These are phyloP conservation scores for Pycnococcus provasolii DNA, from an alignment of 139 green algal genomes.

Conservation along the genomic window DNA sequence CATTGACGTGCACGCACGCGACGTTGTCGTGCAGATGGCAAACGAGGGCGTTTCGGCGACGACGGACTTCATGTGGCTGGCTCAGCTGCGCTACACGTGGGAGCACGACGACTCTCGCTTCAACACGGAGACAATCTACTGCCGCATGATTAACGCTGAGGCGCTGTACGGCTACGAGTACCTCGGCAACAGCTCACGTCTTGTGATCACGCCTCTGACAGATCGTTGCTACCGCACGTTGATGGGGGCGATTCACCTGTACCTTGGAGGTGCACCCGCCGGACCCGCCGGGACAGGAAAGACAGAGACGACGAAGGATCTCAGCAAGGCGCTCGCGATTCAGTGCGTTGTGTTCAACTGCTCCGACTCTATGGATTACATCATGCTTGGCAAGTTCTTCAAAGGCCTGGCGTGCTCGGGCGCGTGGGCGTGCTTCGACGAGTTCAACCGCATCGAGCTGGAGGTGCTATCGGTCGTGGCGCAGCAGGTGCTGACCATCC, in stretches of 20 bases:
- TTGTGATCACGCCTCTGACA: constrained; percentile 80
- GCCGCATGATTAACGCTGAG: constrained; percentile 62
- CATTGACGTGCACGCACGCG: constrained; percentile 63
- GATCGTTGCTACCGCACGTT: constrained; percentile 69
- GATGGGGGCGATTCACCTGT: constrained; percentile 69
- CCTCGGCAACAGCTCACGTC: constrained; percentile 56
- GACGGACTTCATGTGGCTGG: constrained; percentile 63
- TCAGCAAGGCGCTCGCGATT: constrained; percentile 63
- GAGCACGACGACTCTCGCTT: constrained; percentile 24
- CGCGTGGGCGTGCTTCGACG: constrained; percentile 66
- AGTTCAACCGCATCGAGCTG: constrained; percentile 72
- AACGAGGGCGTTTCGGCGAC: constrained; percentile 34
- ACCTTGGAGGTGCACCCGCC: constrained; percentile 61
- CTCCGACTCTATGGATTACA: constrained; percentile 67
- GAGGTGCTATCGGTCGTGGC: constrained; percentile 58
- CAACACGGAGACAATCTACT: constrained; percentile 33
- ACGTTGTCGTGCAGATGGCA: constrained; percentile 46
- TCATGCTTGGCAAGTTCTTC: constrained; percentile 70
- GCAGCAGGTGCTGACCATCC: constrained; percentile 78
- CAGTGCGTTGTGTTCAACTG: constrained; percentile 86
- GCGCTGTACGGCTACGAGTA: constrained; percentile 67
- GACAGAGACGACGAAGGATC: constrained; percentile 36
- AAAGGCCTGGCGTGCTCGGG: constrained; percentile 57
- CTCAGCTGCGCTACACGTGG: constrained; percentile 65
- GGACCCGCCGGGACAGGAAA: constrained; percentile 45